Base-by-base conservation (phyloP, 2,329 filamentous ascomycete genomes). In the Plectosphaerella sp. region DNA sequence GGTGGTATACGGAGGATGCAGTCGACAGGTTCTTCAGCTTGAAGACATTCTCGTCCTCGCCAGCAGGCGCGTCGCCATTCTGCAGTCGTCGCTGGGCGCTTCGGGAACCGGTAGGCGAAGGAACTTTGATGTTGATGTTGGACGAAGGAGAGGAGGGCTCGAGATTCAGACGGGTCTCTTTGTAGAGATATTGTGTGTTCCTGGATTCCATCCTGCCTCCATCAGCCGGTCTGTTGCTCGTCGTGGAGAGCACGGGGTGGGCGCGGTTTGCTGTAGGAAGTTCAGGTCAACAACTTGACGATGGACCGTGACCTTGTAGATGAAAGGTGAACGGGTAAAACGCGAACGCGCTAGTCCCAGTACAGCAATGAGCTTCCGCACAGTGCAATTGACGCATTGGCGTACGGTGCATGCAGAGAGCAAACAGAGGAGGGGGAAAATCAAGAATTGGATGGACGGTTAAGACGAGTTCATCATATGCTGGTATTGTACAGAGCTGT, bases 141-240 rank as follows among this genome's bases (percentile, higher is more conserved):
- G 86, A 88, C 62, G 82, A 82, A 59, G 80, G 76, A 61, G 82
- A 87, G 55, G 83, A 79, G 58, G 86, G 84, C 71, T 94, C 89
- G 62, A 94, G 80, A 70, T 89, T 90, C 70, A 96, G 76, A 68
- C 89, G 86, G 68, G 88, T 91, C 79, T 95, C 91, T 76, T 91
- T 92, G 78, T 88, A 94, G 71, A 89, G 77, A 71, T 82, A 86
- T 58, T 80, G 79, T 59, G 81, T 78, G 64, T 80, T 79, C 64
- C 75, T 70, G 62, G 77, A 75, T 64, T 80, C 82, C 87, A 90
- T 90, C 66, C 77, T 82, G 76, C 77, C 75, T 78, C 83, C 87
- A 87, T 88, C 57, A 59, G 66, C 37, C 37, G 48, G 22, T 45
- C 43, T 43, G 36, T 50, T 50, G 52, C 48, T 16, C 36, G 25